A percentile compares a stretch with the other conserved stretches of the same genome.
phyloP scores from a whole-genome alignment of 148 eudicot genomes.

The Arbutus unedo region DNA sequence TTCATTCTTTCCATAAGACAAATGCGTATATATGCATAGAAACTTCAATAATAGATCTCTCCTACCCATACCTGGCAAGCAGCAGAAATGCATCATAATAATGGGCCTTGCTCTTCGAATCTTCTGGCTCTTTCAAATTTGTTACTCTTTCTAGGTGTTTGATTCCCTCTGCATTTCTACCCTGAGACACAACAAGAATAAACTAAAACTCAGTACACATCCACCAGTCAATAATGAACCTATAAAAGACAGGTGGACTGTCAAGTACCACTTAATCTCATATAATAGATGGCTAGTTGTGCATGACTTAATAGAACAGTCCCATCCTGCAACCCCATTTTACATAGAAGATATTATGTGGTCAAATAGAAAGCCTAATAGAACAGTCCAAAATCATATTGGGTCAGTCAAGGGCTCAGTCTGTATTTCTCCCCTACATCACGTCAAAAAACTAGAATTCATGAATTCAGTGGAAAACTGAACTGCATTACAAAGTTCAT shows the following conservation, averaged over 20 bases:
- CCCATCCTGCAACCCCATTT: neutral
- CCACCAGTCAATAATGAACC: neutral
- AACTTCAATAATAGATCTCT: constrained; percentile 13
- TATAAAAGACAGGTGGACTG: neutral
- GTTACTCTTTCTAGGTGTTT: constrained; percentile 71
- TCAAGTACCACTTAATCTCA: neutral
- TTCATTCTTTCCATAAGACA: neutral
- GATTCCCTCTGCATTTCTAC: constrained; percentile 53
- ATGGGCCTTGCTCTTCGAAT: constrained; percentile 54
- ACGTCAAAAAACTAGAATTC: neutral
- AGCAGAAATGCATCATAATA: constrained; percentile 68
- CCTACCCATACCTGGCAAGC: constrained; percentile 53
- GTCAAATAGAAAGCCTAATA: neutral
- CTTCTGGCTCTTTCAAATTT: constrained; percentile 65
- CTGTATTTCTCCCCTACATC: neutral
- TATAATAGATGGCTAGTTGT: neutral
- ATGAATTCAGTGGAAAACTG: neutral
- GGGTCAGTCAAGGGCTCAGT: neutral
- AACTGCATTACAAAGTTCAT: neutral
- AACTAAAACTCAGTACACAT: neutral
- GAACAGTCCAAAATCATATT: neutral
- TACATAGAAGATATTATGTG: neutral
- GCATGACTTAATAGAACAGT: neutral
- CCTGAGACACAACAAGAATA: constrained; percentile 32
- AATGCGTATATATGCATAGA: neutral